Conservation (phyloP, 129 eudicot genomes). For the Solidago caesia region DNA sequence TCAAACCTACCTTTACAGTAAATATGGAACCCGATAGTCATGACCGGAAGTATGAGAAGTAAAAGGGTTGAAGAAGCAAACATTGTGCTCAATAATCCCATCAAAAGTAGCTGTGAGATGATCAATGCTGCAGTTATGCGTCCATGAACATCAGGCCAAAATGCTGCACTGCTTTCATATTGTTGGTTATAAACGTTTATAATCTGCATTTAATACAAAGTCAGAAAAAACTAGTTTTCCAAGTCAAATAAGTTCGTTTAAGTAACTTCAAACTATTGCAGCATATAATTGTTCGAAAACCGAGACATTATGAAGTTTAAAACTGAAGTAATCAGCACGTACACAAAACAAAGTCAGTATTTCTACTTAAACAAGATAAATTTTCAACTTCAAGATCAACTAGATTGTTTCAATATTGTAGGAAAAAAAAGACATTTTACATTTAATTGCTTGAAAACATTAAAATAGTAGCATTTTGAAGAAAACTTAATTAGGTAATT, state of each 20-base stretch:
- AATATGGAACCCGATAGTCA: slow-evolving; percentile 74
- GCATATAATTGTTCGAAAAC: not conserved
- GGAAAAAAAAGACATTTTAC: not conserved
- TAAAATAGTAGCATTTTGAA: not conserved
- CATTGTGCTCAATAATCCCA: slow-evolving; percentile 80
- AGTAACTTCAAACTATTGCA: not conserved
- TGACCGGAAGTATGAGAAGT: slow-evolving; percentile 73
- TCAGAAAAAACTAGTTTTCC: not conserved
- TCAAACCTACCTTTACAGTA: slow-evolving; percentile 94
- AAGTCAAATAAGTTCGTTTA: not conserved
- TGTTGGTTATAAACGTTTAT: slow-evolving; percentile 93
- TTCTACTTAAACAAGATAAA: not conserved
- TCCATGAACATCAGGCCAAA: slow-evolving; percentile 98
- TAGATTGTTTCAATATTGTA: not conserved
- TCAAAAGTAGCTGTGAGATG: slow-evolving; percentile 73
- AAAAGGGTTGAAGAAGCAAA: slow-evolving; percentile 69
- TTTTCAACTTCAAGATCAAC: slow-evolving; percentile 12
- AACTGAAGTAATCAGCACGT: too few relatives aligned
- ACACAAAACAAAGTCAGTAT: not conserved
- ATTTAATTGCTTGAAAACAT: not conserved
- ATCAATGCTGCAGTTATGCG: slow-evolving; percentile 63
- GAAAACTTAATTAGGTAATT: not conserved
- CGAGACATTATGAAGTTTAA: not conserved
- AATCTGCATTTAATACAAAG: slow-evolving; percentile 47
- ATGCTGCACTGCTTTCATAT: slow-evolving; percentile 91